Base-by-base conservation (phyloP, 192 early-diverging fungal genomes). In the Spizellomyces sp. region DNA sequence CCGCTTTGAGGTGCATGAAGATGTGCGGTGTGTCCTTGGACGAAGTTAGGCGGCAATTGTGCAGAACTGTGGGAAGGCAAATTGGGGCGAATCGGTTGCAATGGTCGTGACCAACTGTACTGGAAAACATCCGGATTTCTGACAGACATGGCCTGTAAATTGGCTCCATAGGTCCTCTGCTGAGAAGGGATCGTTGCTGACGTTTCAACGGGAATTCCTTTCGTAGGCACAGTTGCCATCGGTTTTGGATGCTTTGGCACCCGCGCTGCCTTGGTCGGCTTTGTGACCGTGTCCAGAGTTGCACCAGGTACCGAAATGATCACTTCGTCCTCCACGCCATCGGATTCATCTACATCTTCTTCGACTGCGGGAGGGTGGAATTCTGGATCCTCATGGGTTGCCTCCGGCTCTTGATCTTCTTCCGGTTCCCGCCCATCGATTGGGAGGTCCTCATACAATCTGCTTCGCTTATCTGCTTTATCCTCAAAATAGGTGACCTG, bases 401-500 rank as follows among this genome's bases (percentile, higher is more conserved):
- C 2, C 59, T 61, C 67, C 45, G 55, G 36, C n/a, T 17, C 44
- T 21, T 43, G n/a, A 67, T 67, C 54, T 46, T 8, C 9, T 17
- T 68, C 67, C 22, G 22, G n/a, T 36, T 58, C 56, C 12, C 3
- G 19, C 19, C 17, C 64, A 12, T 17, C 19, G 19, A 1, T 19
- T 15, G 48, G 64, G 0, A 52, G 27, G 10, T 17, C 19, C 12
- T 12, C 8, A 41, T 55, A 12, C 69, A 50, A 14, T 63, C 15
- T 71, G 27, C 27, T 59, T 63, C 47, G 15, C 45, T 9, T 45
- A 15, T 27, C 36, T 59, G 55, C 22, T 36, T 45, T 75, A 10
- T 42, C 48, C 74, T 73, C 14, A 62, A 61, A 36, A 59, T 80
- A 80, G 58, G 73, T 70, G 15, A 80, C 75, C 36, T 48, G 17